Base-by-base conservation (phyloP, 805 yeast species). In the Yarrowia keelungensis region DNA sequence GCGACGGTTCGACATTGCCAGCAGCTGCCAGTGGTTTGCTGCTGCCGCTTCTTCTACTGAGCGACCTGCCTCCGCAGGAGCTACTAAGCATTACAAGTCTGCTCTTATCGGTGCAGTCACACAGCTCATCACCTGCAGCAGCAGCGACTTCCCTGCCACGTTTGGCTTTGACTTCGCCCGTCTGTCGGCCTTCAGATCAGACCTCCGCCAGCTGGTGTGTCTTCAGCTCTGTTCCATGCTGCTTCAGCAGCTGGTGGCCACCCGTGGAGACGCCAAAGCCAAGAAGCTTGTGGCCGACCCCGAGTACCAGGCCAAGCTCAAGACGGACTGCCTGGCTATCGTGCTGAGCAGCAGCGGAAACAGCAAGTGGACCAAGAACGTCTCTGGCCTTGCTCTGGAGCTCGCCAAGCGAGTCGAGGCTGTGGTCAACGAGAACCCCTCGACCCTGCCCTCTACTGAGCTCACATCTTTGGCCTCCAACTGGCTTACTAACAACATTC, bases 321-420 rank as follows among this genome's bases (percentile, higher is more conserved):
- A 89, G 76, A 86, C 82, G 65, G 94, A 91, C 74, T 85, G 92
- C 50, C 79, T 90, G 67, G 89, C 93, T 41, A 89, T 91, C 56
- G 91, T 91, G 16, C 86, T 92, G 42, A 97, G 91, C 78, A 91
- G 89, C 70, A 89, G 88, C 74, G 97, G 97, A 1, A 90, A 90
- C 76, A 86, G 91, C 69, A 91, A 92, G 79, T 91, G 97, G 97
- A 91, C 97, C 0, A 85, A 91, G 75, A 91, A 91, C 77, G 85
- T 91, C 35, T 84, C 86, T 71, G 82, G 89, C 15, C 85, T 92
- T 71, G 85, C 94, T 5, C 82, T 91, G 70, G 96, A 89, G 75
- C 75, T 89, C 61, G 84, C 85, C 42, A 84, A 85, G 72, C 69
- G 74, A 5, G 73, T 69, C 8, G 74, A 71, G 64, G 62, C 67